Percentiles rank a stretch among this genome's conserved stretches.
Evolutionary conservation across 495 filamentous ascomycete genomes (phyloP).

Genomic region (Clohesyomyces aquaticus): DNA sequence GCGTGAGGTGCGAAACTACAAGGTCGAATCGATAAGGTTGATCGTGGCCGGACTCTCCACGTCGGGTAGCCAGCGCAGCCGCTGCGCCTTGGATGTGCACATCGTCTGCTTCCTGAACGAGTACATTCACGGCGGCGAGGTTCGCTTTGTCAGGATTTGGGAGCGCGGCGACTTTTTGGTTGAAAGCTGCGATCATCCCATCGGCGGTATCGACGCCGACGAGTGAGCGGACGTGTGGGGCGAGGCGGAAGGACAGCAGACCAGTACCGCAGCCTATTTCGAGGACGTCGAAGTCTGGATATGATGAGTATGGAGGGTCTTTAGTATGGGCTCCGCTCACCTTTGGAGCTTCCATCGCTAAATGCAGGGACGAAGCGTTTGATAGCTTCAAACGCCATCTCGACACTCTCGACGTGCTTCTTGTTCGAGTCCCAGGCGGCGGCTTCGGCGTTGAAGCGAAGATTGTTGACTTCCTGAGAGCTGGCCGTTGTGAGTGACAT

Average conservation of each 20-base stretch:
- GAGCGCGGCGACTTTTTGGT: slow-evolving; percentile 46
- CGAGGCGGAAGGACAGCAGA: slow-evolving; percentile 54
- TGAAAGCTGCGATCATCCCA: slow-evolving; percentile 59
- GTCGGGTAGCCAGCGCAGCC: slow-evolving; percentile 28
- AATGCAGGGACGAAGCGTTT: slow-evolving; percentile 33
- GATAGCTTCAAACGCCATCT: slow-evolving; percentile 38
- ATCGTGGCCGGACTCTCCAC: slow-evolving; percentile 37
- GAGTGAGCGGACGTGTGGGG: slow-evolving; percentile 48
- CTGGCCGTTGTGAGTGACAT: not conserved
- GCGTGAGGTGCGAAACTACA: slow-evolving; percentile 55
- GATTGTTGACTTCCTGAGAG: slow-evolving; percentile 31
- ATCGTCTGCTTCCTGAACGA: slow-evolving; percentile 39
- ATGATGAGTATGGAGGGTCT: not conserved
- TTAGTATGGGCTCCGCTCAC: slow-evolving; percentile 7
- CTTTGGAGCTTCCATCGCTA: slow-evolving; percentile 28
- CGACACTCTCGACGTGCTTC: slow-evolving; percentile 20
- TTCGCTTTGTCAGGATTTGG: slow-evolving; percentile 46
- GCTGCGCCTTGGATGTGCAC: slow-evolving; percentile 37
- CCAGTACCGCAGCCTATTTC: slow-evolving; percentile 64
- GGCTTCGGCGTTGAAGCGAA: slow-evolving; percentile 40
- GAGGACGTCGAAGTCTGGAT: slow-evolving; percentile 50
- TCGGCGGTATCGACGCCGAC: slow-evolving; percentile 56
- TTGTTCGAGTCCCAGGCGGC: slow-evolving; percentile 40
- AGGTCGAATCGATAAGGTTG: slow-evolving; percentile 51
- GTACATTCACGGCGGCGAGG: slow-evolving; percentile 36